These are phyloP conservation scores for Phytopythium cucurbitacearum DNA, from an alignment of 352 stramenopile species.

Conservation along the genomic window DNA sequence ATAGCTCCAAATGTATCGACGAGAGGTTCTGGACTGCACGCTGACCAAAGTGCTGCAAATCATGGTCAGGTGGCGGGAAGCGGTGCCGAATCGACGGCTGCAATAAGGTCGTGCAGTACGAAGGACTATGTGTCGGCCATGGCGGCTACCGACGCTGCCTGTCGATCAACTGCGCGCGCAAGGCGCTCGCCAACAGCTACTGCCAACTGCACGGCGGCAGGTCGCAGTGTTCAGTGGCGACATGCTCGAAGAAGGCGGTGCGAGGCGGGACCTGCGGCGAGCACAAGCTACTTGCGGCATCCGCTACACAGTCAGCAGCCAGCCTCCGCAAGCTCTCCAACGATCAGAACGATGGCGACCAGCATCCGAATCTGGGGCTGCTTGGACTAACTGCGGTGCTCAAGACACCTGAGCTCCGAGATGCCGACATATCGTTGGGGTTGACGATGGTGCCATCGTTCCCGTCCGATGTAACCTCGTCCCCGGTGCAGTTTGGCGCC, in stretches of 20 bases:
- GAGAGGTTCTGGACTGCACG: not conserved
- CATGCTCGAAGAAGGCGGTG: slow-evolving; percentile 34
- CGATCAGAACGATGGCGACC: slow-evolving; percentile 2
- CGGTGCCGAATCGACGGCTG: slow-evolving; percentile 41
- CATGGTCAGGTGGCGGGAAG: slow-evolving; percentile 36
- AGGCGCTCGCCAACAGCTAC: slow-evolving; percentile 42
- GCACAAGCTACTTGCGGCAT: slow-evolving; percentile 16
- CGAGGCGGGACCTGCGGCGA: slow-evolving; percentile 29
- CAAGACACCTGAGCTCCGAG: slow-evolving; percentile 5
- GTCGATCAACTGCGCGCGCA: slow-evolving; percentile 37
- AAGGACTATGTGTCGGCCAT: slow-evolving; percentile 49
- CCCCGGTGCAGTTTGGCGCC: too few species aligned
- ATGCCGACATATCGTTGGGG: not conserved
- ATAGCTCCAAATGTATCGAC: not conserved
- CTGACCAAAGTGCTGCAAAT: not conserved
- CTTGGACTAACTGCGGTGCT: not conserved
- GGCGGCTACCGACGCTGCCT: slow-evolving; percentile 51
- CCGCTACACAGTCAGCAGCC: slow-evolving; percentile 1
- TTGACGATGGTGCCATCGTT: not conserved
- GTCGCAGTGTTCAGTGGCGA: slow-evolving; percentile 19
- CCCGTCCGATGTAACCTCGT: not conserved
- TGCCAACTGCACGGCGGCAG: slow-evolving; percentile 43
- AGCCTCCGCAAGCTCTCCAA: slow-evolving; percentile 1
- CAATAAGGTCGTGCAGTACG: slow-evolving; percentile 66
- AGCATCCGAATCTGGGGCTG: not conserved